Conservation (phyloP, 352 stramenopile genomes). For the Globisporangium spinosum region DNA sequence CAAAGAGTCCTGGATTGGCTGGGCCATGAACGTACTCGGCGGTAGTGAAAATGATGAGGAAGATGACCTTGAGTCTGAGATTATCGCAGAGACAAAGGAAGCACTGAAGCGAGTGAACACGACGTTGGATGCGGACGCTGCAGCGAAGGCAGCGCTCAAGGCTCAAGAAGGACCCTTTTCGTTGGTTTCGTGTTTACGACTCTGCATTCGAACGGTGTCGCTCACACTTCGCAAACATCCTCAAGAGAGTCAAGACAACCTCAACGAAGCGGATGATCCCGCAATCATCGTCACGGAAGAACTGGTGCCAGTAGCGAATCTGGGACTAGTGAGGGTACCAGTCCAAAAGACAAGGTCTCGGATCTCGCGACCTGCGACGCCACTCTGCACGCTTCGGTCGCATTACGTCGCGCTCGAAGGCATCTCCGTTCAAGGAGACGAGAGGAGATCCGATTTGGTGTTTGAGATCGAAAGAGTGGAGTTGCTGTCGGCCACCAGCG, state of each 20-base stretch:
- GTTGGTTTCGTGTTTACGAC: slow-evolving; percentile 41
- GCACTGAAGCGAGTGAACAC: slow-evolving; percentile 33
- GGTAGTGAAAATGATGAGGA: slow-evolving; percentile 50
- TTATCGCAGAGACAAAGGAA: slow-evolving; percentile 63
- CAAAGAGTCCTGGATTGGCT: slow-evolving; percentile 56
- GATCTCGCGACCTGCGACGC: slow-evolving; percentile 51
- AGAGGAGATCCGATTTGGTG: slow-evolving; percentile 44
- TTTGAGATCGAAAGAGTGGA: slow-evolving; percentile 73
- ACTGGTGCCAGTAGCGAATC: slow-evolving; percentile 76
- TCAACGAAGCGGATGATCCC: slow-evolving; percentile 18
- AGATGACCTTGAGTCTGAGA: slow-evolving; percentile 62
- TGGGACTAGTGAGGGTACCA: slow-evolving; percentile 71
- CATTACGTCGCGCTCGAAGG: slow-evolving; percentile 54
- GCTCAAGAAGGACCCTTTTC: slow-evolving; percentile 15
- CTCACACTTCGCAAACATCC: slow-evolving; percentile 68
- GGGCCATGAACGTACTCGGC: slow-evolving; percentile 62
- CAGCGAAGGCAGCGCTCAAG: slow-evolving; percentile 8
- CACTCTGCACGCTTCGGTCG: slow-evolving; percentile 50
- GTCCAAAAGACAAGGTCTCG: slow-evolving; percentile 36
- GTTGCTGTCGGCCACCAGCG: slow-evolving; percentile 31
- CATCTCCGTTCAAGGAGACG: slow-evolving; percentile 29
- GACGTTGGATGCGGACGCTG: slow-evolving; percentile 15
- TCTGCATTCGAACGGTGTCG: slow-evolving; percentile 52
- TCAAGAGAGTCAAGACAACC: slow-evolving; percentile 15
- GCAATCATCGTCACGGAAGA: slow-evolving; percentile 34